A percentile compares a stretch with the other conserved stretches of the same genome.
phyloP scores from a whole-genome alignment of 164 flowering plant genomes.

The Akebia trifoliata region DNA sequence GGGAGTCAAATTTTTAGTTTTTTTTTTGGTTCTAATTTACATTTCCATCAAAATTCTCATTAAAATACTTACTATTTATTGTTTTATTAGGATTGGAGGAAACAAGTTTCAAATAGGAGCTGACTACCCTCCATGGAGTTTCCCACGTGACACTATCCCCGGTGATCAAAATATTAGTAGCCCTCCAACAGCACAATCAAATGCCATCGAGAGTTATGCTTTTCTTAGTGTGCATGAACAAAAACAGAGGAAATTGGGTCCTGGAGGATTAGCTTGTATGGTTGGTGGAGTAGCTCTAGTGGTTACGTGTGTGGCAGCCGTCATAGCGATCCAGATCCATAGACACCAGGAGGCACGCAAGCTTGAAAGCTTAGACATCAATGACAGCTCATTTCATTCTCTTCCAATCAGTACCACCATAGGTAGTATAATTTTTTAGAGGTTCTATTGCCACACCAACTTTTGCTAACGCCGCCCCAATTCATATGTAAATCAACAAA shows the following conservation, averaged over 20 bases:
- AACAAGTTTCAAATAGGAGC: slow-evolving; percentile 43
- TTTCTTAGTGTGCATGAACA: slow-evolving; percentile 12
- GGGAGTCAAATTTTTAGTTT: background rate
- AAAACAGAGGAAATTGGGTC: slow-evolving; percentile 34
- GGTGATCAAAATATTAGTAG: slow-evolving; percentile 30
- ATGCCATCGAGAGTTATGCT: slow-evolving; percentile 53
- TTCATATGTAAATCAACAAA: no score
- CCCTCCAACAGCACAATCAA: slow-evolving; percentile 53
- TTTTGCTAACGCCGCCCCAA: no score
- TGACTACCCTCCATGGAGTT: slow-evolving; percentile 56
- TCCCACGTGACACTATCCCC: slow-evolving; percentile 38
- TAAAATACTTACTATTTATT: background rate
- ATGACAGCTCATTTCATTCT: slow-evolving; percentile 28
- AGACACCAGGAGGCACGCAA: slow-evolving; percentile 19
- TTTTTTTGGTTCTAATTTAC: background rate
- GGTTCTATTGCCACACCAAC: no score
- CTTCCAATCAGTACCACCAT: slow-evolving; percentile 30
- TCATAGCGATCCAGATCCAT: slow-evolving; percentile 29
- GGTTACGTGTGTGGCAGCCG: slow-evolving; percentile 40
- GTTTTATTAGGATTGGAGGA: slow-evolving; percentile 54
- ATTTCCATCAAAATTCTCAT: background rate
- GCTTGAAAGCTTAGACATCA: slow-evolving; percentile 17
- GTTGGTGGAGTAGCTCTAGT: slow-evolving; percentile 47
- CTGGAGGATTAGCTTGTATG: slow-evolving; percentile 42
- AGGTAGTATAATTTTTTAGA: no score